Percentiles rank a stretch among this genome's conserved stretches.
Evolutionary conservation across 371 early-diverging fungal species (phyloP).

Genomic region (Apophysomyces elegans): DNA sequence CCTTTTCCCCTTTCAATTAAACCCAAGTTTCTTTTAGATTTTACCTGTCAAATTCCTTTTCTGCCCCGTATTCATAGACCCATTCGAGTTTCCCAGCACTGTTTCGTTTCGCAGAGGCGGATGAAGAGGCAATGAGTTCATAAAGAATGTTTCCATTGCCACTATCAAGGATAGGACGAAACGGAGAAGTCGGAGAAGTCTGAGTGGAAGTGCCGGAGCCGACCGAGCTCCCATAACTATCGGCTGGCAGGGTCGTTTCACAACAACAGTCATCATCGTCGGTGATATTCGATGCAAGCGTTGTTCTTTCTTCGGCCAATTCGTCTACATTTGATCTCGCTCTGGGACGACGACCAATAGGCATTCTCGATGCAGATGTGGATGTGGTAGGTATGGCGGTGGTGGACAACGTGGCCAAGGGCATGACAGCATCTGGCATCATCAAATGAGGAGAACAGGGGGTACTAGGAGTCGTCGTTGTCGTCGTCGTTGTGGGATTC

Average conservation of each 20-base stretch:
- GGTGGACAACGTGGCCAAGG: not conserved
- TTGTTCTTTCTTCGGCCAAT: not conserved
- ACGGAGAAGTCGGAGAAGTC: not conserved
- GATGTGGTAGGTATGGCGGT: not conserved
- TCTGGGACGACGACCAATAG: not conserved
- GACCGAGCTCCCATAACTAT: slow-evolving; percentile 13
- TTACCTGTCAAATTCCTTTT: slow-evolving; percentile 35
- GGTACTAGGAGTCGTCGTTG: no score
- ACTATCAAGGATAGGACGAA: not conserved
- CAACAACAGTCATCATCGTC: not conserved
- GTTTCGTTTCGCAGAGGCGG: not conserved
- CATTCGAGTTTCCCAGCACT: slow-evolving; percentile 3
- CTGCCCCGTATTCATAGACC: slow-evolving; percentile 30
- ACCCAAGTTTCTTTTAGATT: not conserved
- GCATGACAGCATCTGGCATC: no score
- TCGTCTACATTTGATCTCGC: not conserved
- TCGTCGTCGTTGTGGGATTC: no score
- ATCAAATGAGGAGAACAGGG: slow-evolving; percentile 19
- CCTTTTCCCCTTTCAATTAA: not conserved
- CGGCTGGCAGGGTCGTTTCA: not conserved
- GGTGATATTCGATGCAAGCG: not conserved
- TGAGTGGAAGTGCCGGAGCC: slow-evolving; percentile 17
- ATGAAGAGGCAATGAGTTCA: slow-evolving; percentile 2
- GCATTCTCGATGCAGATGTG: not conserved
- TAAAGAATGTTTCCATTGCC: not conserved